phyloP scores from a whole-genome alignment of 2,329 filamentous ascomycete genomes.

The Penicillium sp. region DNA sequence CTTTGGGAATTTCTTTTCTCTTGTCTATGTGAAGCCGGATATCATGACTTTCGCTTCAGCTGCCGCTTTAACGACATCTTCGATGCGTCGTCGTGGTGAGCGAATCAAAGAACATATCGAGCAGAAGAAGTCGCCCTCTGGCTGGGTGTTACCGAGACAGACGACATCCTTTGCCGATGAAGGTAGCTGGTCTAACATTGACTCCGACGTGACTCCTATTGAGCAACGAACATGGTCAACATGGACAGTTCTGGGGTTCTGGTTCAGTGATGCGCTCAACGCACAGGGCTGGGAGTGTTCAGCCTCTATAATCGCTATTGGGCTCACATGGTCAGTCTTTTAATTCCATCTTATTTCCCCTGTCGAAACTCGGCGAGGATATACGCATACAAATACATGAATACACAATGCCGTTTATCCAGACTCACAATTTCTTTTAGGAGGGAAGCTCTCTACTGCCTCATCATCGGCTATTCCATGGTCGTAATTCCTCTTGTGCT shows the following conservation, averaged over 20 bases:
- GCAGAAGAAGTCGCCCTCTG: conserved; percentile 27
- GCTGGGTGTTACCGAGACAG: conserved; percentile 49
- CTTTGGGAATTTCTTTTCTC: no score
- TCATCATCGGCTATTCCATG: conserved; percentile 3
- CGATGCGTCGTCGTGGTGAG: background rate
- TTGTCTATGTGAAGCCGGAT: no score
- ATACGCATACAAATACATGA: no score
- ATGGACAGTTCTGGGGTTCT: conserved; percentile 49
- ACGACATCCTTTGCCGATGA: conserved; percentile 38
- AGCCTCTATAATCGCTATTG: conserved; percentile 52
- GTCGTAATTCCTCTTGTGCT: conserved; percentile 3
- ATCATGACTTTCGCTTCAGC: background rate
- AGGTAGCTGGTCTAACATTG: conserved; percentile 47
- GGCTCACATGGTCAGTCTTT: conserved; percentile 46
- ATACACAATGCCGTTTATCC: background rate
- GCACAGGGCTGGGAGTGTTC: conserved; percentile 53
- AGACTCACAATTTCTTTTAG: background rate
- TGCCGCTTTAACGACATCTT: background rate
- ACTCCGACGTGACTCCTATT: conserved; percentile 51
- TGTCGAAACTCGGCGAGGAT: background rate
- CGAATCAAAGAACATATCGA: background rate
- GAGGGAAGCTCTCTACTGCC: conserved; percentile 1
- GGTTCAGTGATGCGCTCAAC: conserved; percentile 52
- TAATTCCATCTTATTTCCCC: conserved; percentile 16
- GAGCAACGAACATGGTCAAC: conserved; percentile 52